Evolutionary conservation across 2,329 filamentous ascomycete species (phyloP), one percentile per base, ranked within the genome.

Genomic region (Colletotrichum tanaceti): DNA sequence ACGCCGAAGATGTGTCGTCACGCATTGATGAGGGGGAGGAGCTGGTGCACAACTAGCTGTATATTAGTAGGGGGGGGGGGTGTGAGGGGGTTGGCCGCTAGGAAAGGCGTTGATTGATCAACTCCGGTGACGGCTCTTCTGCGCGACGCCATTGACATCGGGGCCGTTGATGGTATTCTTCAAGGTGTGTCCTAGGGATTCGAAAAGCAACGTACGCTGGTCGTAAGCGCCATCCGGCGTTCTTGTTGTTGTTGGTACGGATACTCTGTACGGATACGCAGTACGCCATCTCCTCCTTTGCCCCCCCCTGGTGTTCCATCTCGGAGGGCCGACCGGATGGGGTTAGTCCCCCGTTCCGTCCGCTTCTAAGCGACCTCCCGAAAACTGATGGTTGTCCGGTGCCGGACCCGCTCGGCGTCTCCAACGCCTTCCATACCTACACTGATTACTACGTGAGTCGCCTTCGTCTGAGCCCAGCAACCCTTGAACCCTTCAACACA

Each of bases 321-420:
- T 64, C 65, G 65, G 65, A 50, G n/a, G 20, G 62, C 28, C 38
- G 47, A 53, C 65, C 63, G 16, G 55, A 68, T 65, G 46, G 32
- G 52, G 65, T 65, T 68, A 68, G 65, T 65, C n/a, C 44, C 41
- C 62, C 62, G 65, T 32, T 50, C 55, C 62, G 50, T 50, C 55
- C 49, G 55, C 54, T 18, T 55, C 49, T 28, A 57, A 24, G 49
- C 62, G 43, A 68, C 65, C 62, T 57, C 65, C 62, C 62, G 61
- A 57, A 68, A 65, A 68, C 44, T 65, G 50, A 55, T 65, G 47
- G 55, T 65, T 53, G 62, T 38, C 65, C 65, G 61, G 65, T 49
- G 62, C 65, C 62, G 55, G 65, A 57, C 65, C 65, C 62, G 65
- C 65, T 65, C 65, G 65, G 65, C 41, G 22, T 47, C 35, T 32